phyloP scores from a whole-genome alignment of 2,329 filamentous ascomycete genomes.

The Pyrenochaeta sp. region DNA sequence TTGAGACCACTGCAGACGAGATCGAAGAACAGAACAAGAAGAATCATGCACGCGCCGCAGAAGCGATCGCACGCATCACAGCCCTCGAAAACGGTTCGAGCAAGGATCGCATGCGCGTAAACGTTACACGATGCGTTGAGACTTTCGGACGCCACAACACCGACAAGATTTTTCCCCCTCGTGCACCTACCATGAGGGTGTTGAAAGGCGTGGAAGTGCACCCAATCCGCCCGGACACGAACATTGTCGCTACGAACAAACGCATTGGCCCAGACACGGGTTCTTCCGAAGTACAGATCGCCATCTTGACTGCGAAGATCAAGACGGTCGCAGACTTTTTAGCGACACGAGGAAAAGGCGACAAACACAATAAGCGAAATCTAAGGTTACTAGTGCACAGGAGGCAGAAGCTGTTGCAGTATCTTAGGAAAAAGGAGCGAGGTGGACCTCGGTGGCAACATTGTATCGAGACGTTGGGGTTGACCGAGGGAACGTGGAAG shows the following conservation, averaged over 20 bases:
- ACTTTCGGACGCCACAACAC: constrained; percentile 92
- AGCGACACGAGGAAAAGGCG: constrained; percentile 75
- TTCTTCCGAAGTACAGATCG: constrained; percentile 96
- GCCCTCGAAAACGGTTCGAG: constrained; percentile 78
- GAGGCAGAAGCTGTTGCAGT: constrained; percentile 86
- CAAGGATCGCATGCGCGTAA: constrained; percentile 81
- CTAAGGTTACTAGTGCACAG: constrained; percentile 84
- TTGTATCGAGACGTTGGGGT: constrained; percentile 81
- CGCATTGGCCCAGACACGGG: constrained; percentile 93
- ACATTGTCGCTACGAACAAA: constrained; percentile 47
- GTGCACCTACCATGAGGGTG: constrained; percentile 57
- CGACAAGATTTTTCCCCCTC: constrained; percentile 73
- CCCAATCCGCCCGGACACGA: constrained; percentile 55
- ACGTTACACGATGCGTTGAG: constrained; percentile 83
- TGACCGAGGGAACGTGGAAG: constrained; percentile 90
- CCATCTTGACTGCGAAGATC: constrained; percentile 94
- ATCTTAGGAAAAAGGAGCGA: constrained; percentile 87
- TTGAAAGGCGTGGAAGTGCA: constrained; percentile 55
- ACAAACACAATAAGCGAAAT: constrained; percentile 95
- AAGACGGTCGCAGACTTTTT: constrained; percentile 78
- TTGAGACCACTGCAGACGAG: constrained; percentile 27
- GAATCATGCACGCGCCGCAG: constrained; percentile 72
- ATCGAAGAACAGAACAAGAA: constrained; percentile 29
- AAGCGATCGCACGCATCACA: constrained; percentile 82
- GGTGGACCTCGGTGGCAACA: constrained; percentile 91